Evolutionary conservation across 495 filamentous ascomycete genomes (phyloP), one percentile per base, ranked within the genome.

Genomic region (Cairneyella variabilis): DNA sequence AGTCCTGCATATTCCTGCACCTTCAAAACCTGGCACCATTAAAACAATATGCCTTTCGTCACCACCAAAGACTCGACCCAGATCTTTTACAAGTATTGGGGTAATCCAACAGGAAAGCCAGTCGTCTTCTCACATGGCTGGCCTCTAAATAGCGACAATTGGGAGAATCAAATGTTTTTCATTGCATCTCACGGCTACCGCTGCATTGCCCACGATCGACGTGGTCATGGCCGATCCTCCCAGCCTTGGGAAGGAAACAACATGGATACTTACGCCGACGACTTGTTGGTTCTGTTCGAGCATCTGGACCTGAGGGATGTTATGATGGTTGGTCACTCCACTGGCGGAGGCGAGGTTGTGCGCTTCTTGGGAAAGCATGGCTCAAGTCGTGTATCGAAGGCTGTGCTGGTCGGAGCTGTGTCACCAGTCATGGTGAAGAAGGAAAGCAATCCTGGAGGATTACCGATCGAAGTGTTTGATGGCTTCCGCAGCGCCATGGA

Each of bases 1-100:
- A n/a, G n/a, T n/a, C n/a, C n/a, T n/a, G n/a, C n/a, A n/a, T n/a
- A n/a, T n/a, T n/a, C n/a, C n/a, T n/a, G n/a, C n/a, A n/a, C n/a
- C n/a, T n/a, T n/a, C n/a, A n/a, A n/a, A n/a, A n/a, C n/a, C n/a
- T n/a, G n/a, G n/a, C n/a, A n/a, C n/a, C n/a, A n/a, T n/a, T n/a
- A n/a, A n/a, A n/a, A n/a, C 61, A 63, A 37, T 36, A 64, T 64
- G 62, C 62, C 63, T n/a, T 58, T 52, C 43, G 30, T 62, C 10
- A 58, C 57, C n/a, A 58, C 59, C 42, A 54, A 41, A 54, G 69
- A 74, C 50, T 63, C 65, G 42, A 64, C 63, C 25, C 47, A 65
- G 55, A 59, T 74, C 32, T 71, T 58, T 57, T 74, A 71, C 56
- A 71, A 74, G 44, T 67, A 71, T 44, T 71, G 70, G 70, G 66